phyloP scores from a whole-genome alignment of 352 stramenopile genomes.

The Pythium scleroteichum region DNA sequence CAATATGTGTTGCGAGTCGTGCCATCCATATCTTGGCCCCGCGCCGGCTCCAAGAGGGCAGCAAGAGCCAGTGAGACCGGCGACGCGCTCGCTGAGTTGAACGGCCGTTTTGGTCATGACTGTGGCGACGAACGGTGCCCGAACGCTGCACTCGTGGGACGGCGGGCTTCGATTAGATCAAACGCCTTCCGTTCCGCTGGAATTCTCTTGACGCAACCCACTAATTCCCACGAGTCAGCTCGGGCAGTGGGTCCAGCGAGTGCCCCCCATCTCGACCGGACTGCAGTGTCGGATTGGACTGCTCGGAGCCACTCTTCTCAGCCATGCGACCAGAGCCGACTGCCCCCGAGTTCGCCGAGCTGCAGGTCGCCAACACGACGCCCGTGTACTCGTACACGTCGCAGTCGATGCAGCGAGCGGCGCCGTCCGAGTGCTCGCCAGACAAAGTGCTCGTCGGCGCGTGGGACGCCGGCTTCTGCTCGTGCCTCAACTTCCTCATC shows the following conservation, averaged over 20 bases:
- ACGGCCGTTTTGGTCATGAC: background rate
- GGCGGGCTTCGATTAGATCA: background rate
- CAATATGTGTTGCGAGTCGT: background rate
- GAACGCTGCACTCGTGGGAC: background rate
- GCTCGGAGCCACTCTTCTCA: no score
- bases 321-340: slow-evolving; percentile 8
- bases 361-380: slow-evolving; percentile 2
- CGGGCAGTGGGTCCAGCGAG: no score
- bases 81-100: background rate
- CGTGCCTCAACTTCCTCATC: slow-evolving; percentile 43
- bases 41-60: background rate
- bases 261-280: no score
- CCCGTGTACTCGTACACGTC: slow-evolving; percentile 10
- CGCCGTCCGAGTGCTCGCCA: no score
- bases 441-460: slow-evolving; percentile 23
- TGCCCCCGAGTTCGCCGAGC: slow-evolving; percentile 16
- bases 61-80: background rate
- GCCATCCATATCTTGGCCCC: background rate
- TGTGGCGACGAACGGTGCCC: background rate
- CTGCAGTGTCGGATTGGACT: no score
- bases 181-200: background rate
- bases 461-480: slow-evolving; percentile 43
- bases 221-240: no score
- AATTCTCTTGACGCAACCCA: slow-evolving; percentile 1
- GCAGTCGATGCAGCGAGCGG: background rate